Evolutionary conservation across 2,329 filamentous ascomycete species (phyloP).

Genomic region (Beauveria medogensis): DNA sequence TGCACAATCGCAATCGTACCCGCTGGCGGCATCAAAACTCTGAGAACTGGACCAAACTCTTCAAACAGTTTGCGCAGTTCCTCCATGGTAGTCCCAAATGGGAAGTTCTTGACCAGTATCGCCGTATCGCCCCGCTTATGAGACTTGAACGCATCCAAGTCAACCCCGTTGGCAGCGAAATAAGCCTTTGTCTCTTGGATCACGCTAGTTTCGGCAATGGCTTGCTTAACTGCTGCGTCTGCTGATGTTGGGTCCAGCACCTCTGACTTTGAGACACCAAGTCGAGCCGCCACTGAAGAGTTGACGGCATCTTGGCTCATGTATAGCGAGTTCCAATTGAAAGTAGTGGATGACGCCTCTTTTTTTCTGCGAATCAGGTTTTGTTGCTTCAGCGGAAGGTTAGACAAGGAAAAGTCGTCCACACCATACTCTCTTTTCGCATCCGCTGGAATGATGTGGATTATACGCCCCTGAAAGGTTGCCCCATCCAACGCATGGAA

Average conservation of each 20-base stretch:
- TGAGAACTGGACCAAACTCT: conserved; percentile 72
- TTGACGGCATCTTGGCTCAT: conserved; percentile 97
- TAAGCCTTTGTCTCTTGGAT: conserved; percentile 96
- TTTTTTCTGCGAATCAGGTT: conserved; percentile 80
- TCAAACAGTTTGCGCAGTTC: conserved; percentile 77
- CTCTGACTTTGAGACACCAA: conserved; percentile 86
- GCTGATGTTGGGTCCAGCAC: conserved; percentile 91
- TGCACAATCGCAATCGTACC: conserved; percentile 93
- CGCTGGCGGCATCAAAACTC: conserved; percentile 83
- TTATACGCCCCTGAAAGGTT: conserved; percentile 82
- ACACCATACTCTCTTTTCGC: conserved; percentile 74
- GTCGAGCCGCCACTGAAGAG: conserved; percentile 73
- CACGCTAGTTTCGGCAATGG: conserved; percentile 88
- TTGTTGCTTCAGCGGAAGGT: conserved; percentile 90
- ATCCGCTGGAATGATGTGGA: conserved; percentile 82
- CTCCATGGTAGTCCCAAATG: conserved; percentile 69
- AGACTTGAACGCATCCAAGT: conserved; percentile 84
- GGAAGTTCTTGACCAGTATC: conserved; percentile 92
- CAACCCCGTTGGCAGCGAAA: conserved; percentile 79
- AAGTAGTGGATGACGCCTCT: conserved; percentile 67
- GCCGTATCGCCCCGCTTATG: conserved; percentile 76
- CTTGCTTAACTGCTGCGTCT: conserved; percentile 92
- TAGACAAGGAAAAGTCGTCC: conserved; percentile 83
- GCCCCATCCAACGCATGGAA: conserved; percentile 73
- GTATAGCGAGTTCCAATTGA: conserved; percentile 99